Evolutionary conservation across 805 yeast genomes (phyloP).

Genomic region (Yarrowia osloensis): DNA sequence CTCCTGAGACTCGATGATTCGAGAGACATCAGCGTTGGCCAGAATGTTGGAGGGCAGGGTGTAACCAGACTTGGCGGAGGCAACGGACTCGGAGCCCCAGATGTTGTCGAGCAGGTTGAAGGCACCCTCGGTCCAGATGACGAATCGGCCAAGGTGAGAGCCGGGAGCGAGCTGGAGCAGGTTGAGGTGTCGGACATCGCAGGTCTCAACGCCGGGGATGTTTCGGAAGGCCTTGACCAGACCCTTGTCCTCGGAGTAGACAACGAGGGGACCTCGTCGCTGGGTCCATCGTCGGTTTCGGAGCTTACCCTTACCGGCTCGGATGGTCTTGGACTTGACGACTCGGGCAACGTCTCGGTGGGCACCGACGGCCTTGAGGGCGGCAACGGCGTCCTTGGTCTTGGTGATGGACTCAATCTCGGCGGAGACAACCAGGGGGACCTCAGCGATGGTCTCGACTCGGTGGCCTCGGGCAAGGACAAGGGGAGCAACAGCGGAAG

Average conservation of each 20-base stretch:
- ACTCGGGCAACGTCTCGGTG: constrained; percentile 98
- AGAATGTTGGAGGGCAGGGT: constrained; percentile 91
- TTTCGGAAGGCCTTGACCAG: constrained; percentile 98
- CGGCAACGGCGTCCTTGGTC: constrained; percentile 99
- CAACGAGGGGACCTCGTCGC: constrained; percentile 99
- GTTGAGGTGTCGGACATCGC: constrained; percentile 88
- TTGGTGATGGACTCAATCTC: constrained; percentile 89
- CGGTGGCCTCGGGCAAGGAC: constrained; percentile 99
- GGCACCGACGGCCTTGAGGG: constrained; percentile 97
- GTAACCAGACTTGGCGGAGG: constrained; percentile 81
- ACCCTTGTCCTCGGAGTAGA: constrained; percentile 98
- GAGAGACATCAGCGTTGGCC: constrained; percentile 92
- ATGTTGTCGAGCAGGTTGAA: constrained; percentile 93
- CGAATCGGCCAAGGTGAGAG: constrained; percentile 99
- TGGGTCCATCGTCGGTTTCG: constrained; percentile 99
- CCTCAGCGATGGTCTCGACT: constrained; percentile 96
- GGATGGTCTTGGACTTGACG: constrained; percentile 95
- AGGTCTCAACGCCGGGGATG: constrained; percentile 99
- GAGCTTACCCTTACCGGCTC: constrained; percentile 99
- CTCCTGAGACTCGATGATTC: constrained; percentile 98
- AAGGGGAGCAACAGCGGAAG: constrained; percentile 96
- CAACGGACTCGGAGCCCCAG: constrained; percentile 91
- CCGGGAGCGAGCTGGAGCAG: constrained; percentile 99
- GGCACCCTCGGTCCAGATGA: constrained; percentile 99
- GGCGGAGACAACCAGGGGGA: constrained; percentile 94